Evolutionary conservation across 441 rosid species (phyloP).

Genomic region (Brassica balearica): DNA sequence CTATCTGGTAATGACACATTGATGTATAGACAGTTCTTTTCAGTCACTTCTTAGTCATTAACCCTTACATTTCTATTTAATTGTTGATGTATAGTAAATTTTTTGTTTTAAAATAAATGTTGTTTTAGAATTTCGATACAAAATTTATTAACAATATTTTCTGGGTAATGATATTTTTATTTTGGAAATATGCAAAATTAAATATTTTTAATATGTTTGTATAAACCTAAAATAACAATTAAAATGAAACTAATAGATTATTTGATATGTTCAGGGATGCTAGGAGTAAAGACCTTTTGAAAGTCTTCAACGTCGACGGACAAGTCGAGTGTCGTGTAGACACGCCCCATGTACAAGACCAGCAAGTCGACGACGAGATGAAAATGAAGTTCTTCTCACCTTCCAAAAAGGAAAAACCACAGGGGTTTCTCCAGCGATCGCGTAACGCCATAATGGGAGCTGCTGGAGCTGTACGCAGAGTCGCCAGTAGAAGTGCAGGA

Average conservation of each 20-base stretch:
- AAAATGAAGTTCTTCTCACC: constrained; percentile 73
- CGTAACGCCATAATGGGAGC: constrained; percentile 99
- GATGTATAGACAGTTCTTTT: background rate
- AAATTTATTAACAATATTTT: too few relatives aligned
- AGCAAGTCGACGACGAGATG: constrained; percentile 77
- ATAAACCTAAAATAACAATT: too few relatives aligned
- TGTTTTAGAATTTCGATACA: too few relatives aligned
- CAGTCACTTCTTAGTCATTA: background rate
- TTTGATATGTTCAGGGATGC: constrained; percentile 73
- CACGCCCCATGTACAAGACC: constrained; percentile 58
- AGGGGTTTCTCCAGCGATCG: constrained; percentile 85
- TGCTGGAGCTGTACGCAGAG: constrained; percentile 97
- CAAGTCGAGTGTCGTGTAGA: constrained; percentile 87
- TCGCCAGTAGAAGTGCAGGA: constrained; percentile 86
- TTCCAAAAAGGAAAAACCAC: constrained; percentile 86
- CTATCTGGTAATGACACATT: constrained; percentile 66
- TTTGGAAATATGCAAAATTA: too few relatives aligned
- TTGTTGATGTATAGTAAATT: too few relatives aligned
- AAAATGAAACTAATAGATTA: background rate
- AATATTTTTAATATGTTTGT: too few relatives aligned
- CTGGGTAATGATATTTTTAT: too few relatives aligned
- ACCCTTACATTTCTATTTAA: too few relatives aligned
- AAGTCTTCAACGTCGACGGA: constrained; percentile 84
- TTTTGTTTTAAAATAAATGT: too few relatives aligned
- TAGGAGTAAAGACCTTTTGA: constrained; percentile 85